Conservation (phyloP, 2,329 filamentous ascomycete genomes). For the Colletotrichum paranaense region DNA sequence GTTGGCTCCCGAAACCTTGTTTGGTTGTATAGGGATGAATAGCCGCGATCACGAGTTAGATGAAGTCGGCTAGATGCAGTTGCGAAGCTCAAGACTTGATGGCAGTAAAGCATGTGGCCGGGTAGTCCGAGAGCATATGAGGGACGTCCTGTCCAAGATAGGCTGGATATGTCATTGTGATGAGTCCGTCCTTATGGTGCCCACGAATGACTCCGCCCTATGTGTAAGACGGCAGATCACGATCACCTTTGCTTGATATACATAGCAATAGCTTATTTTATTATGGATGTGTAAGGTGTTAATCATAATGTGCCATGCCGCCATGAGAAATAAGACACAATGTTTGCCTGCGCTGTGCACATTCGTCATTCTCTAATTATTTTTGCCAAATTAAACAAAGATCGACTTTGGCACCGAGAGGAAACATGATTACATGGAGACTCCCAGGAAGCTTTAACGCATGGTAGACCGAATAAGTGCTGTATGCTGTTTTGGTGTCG, state of each 20-base stretch:
- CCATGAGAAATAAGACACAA: neutral
- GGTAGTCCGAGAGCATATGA: neutral
- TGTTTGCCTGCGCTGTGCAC: no score
- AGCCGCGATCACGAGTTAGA: neutral
- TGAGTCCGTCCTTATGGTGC: neutral
- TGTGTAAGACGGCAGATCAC: no score
- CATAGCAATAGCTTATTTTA: neutral
- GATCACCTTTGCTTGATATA: no score
- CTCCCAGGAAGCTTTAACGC: neutral
- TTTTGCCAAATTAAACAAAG: neutral
- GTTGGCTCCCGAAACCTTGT: neutral
- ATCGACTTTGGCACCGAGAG: neutral
- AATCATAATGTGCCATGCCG: neutral
- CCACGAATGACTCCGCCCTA: neutral
- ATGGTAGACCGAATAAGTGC: neutral
- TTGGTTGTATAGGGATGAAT: neutral
- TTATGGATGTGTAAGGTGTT: neutral
- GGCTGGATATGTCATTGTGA: neutral
- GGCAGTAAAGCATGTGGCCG: neutral
- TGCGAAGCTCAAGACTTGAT: neutral
- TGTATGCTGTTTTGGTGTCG: neutral
- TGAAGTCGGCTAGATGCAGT: neutral
- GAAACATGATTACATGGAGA: neutral
- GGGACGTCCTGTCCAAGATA: no score
- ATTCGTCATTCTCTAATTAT: neutral